Percentiles rank a stretch among this genome's conserved stretches.
These are phyloP conservation scores for Magnusiomyces suaveolens DNA, from an alignment of 1,139 yeast species.

Conservation along the genomic window DNA sequence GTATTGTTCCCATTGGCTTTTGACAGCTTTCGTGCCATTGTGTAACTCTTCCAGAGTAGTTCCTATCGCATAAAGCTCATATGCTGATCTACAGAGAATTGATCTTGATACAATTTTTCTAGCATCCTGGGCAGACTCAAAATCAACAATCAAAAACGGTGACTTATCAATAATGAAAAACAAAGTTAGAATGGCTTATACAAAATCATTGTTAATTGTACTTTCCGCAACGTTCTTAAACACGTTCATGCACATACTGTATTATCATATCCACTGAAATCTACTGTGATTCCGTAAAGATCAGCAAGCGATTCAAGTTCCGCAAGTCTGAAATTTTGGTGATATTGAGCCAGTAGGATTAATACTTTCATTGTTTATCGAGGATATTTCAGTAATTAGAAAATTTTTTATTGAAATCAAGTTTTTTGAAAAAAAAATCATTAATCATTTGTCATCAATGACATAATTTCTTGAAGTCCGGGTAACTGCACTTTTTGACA, in stretches of 20 bases:
- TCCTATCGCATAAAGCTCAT: constrained; percentile 81
- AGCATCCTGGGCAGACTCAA: constrained; percentile 62
- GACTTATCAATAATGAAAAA: too few species aligned
- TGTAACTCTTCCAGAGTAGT: constrained; percentile 48
- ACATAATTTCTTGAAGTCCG: too few species aligned
- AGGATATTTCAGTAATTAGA: background rate
- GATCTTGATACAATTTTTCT: constrained; percentile 53
- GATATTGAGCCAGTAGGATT: constrained; percentile 74
- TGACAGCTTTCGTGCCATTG: constrained; percentile 35
- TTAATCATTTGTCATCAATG: too few species aligned
- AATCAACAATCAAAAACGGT: constrained; percentile 64
- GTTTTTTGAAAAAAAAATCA: too few species aligned
- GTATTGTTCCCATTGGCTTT: constrained; percentile 18
- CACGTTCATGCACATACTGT: constrained; percentile 23
- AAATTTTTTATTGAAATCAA: too few species aligned
- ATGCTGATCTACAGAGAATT: constrained; percentile 62
- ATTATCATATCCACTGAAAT: constrained; percentile 50
- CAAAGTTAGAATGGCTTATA: too few species aligned
- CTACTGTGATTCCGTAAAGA: constrained; percentile 45
- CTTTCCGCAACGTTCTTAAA: too few species aligned
- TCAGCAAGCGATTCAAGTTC: constrained; percentile 81
- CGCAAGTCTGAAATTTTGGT: constrained; percentile 66
- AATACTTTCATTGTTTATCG: constrained; percentile 41
- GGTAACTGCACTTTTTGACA: too few species aligned
- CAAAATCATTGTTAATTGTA: too few species aligned